Evolutionary conservation across 2,329 filamentous ascomycete species (phyloP), one percentile per base, ranked within the genome.

Genomic region (Xylaria hypoxylon): DNA sequence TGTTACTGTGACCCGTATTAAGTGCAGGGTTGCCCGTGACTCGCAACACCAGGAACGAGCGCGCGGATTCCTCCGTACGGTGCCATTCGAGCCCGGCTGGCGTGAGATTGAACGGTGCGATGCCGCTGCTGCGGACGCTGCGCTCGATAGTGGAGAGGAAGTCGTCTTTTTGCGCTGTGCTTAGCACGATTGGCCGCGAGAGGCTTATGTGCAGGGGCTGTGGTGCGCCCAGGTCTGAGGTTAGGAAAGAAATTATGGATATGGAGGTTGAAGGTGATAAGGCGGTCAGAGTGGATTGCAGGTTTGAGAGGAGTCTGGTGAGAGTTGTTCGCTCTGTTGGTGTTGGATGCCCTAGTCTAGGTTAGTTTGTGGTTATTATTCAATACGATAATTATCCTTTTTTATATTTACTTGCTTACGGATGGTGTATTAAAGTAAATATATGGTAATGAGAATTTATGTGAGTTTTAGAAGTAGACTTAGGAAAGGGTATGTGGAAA

Each of bases 141-240:
- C 77, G 63, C 42, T 74, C 72, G 2, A 97, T 77, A 0, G 79
- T 78, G 4, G 85, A 79, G 5, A 91, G 81, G 75, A 97, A 97
- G 0, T 70, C 72, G 31, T 90, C 87, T 71, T 92, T 93, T 69
- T 90, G 85, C n/a, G 89, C 84, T 0, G 92, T 94, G 53, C 83
- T 82, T 35, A 99, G 87, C 13, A 89, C 86, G 57, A 98, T 82
- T 0, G 96, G 91, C 5, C 93, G 86, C 7, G 96, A 98, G 6
- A 99, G 85, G 72, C 94, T 97, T 74, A 99, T 89, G 79, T 99
- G 96, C 52, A 99, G 84, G 2, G 95, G 95, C 56, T 93, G 82
- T 5, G 91, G 89, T 5, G 89, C 89, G 64, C 89, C 92, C 0
- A 97, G 86, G 65, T 96, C 92, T 69, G 90, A 96, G 47, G 86